Base-by-base conservation (phyloP, 2,329 filamentous ascomycete species). In the Chaetomiaceae sp. region DNA sequence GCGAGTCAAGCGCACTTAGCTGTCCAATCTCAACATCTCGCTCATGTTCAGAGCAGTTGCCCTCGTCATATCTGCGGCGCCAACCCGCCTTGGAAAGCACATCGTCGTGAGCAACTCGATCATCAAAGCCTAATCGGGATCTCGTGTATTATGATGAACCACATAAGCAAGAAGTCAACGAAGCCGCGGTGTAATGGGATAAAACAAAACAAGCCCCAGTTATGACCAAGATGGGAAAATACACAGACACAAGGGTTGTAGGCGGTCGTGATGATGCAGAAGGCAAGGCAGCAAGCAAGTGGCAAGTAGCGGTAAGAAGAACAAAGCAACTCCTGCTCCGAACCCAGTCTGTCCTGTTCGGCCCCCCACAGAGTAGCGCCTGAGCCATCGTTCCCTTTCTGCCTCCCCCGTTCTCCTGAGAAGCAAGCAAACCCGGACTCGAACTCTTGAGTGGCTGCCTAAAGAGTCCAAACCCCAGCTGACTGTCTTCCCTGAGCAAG, bases 141-240 rank as follows among this genome's bases (percentile, higher is more conserved):
- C 29, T 32, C 4, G 29, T 32, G 29, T 32, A 32, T 32, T 32
- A 32, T 32, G 29, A 32, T 15, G 14, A 40, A 22, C 17, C n/a
- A 22, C 27, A 22, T 15, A 18, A 45, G 18, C 36, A 32, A 45
- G 15, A 32, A 7, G 18, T 42, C 29, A 32, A 26, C 34, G 29
- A 45, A 50, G 11, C 24, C n/a, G 39, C 41, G 33, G 36, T 34
- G 45, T 43, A 38, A 44, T 45, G 20, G n/a, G n/a, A 47, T 47
- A 44, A 42, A 47, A 45, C 40, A 51, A 43, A 52, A 50, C 38
- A 50, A 38, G 48, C 51, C 50, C 51, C 52, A 55, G 45, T 50
- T 56, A 58, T 58, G 56, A 53, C 56, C 56, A 58, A 58, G 52
- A 56, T 53, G 50, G 51, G 55, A 56, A 56, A 50, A 55, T 51